Evolutionary conservation across 2,329 filamentous ascomycete genomes (phyloP), one percentile per base, ranked within the genome.

Genomic region (Arthrobotrys iridis): DNA sequence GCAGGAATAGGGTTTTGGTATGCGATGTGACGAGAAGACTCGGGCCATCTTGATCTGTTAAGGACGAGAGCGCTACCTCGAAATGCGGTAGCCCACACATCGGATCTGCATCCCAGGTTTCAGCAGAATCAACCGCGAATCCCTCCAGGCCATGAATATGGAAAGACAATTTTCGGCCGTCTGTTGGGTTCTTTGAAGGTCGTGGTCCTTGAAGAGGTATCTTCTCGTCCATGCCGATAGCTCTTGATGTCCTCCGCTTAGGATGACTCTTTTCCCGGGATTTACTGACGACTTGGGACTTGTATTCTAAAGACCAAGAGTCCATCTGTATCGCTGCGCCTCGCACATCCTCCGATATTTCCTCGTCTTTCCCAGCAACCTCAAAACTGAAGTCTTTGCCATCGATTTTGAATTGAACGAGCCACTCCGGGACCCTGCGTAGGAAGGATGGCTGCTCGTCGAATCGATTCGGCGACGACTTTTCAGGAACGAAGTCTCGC

Each of bases 351-450:
- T 90, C 87, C 0, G 93, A 96, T 33, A 98, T 92, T 18, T 90
- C 88, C 52, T 90, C 86, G 80, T 99, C 96, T 20, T 95, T 85
- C 1, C 95, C 95, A 15, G 95, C 95, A 62, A 98, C 87, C 81
- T 99, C 94, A 58, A 96, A 85, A 78, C 92, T 95, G 79, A 97
- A 93, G 77, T 97, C 93, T 3, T 91, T 91, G 0, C 92, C 93
- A 80, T 97, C 92, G 3, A 99, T 85, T 66, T 92, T 90, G 77
- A 93, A 90, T 76, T 94, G 89, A 37, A 93, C 83, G 4, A 99
- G 85, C 95, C 95, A 99, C 1, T 87, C 82, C 0, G 95, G 96
- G 76, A 97, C 82, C 20, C 87, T 88, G 60, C 95, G 88, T 35
- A 99, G 81, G 76, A 96, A 89, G 3, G 63, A 64, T 80, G 91